Evolutionary conservation across 2,329 filamentous ascomycete species (phyloP).

Genomic region (Talaromyces sp.): DNA sequence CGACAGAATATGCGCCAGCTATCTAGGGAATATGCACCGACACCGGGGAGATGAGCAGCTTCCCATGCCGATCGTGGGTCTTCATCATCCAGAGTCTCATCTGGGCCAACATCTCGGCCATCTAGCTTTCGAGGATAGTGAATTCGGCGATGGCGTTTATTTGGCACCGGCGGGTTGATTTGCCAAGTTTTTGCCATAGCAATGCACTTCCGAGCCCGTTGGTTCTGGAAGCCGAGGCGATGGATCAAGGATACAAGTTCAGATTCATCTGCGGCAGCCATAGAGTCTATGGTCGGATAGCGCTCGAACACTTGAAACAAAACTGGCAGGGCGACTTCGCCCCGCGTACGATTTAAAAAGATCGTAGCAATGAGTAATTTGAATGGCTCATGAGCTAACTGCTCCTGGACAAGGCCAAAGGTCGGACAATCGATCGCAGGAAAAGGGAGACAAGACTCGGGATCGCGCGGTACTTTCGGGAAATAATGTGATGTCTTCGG

Average conservation of each 20-base stretch:
- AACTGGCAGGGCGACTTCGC: conserved; percentile 72
- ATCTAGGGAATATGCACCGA: conserved; percentile 79
- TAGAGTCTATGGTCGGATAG: conserved; percentile 67
- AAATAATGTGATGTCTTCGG: conserved; percentile 50
- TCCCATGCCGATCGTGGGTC: conserved; percentile 69
- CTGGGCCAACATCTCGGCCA: conserved; percentile 51
- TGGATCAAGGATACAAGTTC: conserved; percentile 66
- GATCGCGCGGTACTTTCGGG: conserved; percentile 31
- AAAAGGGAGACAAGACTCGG: conserved; percentile 58
- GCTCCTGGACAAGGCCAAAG: conserved; percentile 86
- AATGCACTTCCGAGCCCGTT: conserved; percentile 69
- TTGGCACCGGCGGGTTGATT: conserved; percentile 61
- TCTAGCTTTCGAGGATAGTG: conserved; percentile 58
- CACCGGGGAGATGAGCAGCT: conserved; percentile 78
- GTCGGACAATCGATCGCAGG: conserved; percentile 63
- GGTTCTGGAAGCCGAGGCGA: conserved; percentile 70
- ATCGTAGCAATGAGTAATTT: conserved; percentile 79
- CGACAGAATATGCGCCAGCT: conserved; percentile 94
- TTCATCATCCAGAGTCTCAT: conserved; percentile 53
- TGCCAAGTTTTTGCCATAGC: conserved; percentile 72
- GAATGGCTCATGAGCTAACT: conserved; percentile 74
- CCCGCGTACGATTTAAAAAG: conserved; percentile 81
- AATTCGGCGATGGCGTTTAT: conserved; percentile 59
- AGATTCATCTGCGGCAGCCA: conserved; percentile 60
- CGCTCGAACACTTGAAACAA: conserved; percentile 68